Evolutionary conservation across 768 basidiomycete genomes (phyloP), one percentile per base, ranked within the genome.

Genomic region (Collybia mongolica): DNA sequence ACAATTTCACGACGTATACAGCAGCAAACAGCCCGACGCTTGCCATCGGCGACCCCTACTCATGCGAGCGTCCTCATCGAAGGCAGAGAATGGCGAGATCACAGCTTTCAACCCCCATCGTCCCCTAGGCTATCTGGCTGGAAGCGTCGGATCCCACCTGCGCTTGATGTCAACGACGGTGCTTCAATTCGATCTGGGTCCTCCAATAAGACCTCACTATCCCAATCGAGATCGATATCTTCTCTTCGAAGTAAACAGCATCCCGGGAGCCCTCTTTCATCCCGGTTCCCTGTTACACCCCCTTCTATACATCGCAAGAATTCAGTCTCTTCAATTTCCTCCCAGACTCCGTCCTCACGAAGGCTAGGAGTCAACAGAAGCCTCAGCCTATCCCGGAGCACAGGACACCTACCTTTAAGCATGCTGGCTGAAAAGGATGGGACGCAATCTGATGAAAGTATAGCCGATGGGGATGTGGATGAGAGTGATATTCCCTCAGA

Each of bases 271-370:
- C 70, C 56, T 50, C 60, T 68, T 29, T 66, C 69, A 11, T 41
- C 68, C 9, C 59, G 60, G 32, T 63, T 67, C 51, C 60, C 55
- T 20, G 37, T 53, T 38, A 51, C 58, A 22, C 43, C 65, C 12
- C 39, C 56, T n/a, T 62, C 70, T 11, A 59, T 72, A 6, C 61
- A 60, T 28, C 72, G 80, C 29, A 80, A 83, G 56, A 64, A 66
- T 40, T 83, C 81, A 6, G 52, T 71, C 39, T 80, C 83, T 0
- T 84, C 84, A 6, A 57, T 84, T 18, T 77, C 80, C 8, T 81
- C 83, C 8, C 74, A 76, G n/a, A 51, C 35, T 29, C 43, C 43
- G 17, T 44, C 60, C 9, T 48, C 53, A n/a, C 51, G 47, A 23
- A 55, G 64, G 48, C 59, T 69, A 51, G 69, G 68, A 12, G 73